Percentiles rank a stretch among this genome's conserved stretches.
Conservation (phyloP, 345 rosid genomes). For the Gossypium herbaceum region DNA sequence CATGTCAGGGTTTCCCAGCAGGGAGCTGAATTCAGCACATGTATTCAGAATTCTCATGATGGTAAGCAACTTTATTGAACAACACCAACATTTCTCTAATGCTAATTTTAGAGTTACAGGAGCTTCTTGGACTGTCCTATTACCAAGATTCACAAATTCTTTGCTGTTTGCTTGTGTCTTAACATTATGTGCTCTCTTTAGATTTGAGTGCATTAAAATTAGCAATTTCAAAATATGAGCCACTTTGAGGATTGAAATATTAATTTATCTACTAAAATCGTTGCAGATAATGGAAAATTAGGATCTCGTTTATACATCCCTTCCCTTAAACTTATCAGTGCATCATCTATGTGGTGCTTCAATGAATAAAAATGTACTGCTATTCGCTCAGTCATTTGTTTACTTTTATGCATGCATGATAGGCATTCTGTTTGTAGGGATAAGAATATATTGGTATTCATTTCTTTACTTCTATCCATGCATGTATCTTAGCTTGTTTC, state of each 20-base stretch:
- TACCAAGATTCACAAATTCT: background rate
- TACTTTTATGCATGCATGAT: background rate
- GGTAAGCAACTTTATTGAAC: constrained; percentile 28
- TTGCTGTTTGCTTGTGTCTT: background rate
- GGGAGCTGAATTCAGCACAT: constrained; percentile 30
- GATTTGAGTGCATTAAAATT: background rate
- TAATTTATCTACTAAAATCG: background rate
- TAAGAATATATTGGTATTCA: background rate
- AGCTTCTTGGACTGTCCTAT: constrained; percentile 1
- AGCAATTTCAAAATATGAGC: background rate
- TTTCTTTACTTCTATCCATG: background rate
- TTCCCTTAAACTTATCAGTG: background rate
- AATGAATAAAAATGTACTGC: background rate
- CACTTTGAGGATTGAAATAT: background rate
- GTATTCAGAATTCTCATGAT: constrained; percentile 27
- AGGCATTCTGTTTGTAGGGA: background rate
- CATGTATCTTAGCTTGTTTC: constrained; percentile 8
- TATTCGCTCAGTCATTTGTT: background rate
- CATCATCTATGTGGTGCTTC: background rate
- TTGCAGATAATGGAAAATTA: background rate
- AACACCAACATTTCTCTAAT: background rate
- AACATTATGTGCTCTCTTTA: background rate
- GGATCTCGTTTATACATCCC: background rate
- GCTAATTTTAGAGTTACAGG: background rate
- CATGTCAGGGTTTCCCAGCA: constrained; percentile 30